Base-by-base conservation (phyloP, 129 eudicot species). In the Smallanthus sonchifolius region DNA sequence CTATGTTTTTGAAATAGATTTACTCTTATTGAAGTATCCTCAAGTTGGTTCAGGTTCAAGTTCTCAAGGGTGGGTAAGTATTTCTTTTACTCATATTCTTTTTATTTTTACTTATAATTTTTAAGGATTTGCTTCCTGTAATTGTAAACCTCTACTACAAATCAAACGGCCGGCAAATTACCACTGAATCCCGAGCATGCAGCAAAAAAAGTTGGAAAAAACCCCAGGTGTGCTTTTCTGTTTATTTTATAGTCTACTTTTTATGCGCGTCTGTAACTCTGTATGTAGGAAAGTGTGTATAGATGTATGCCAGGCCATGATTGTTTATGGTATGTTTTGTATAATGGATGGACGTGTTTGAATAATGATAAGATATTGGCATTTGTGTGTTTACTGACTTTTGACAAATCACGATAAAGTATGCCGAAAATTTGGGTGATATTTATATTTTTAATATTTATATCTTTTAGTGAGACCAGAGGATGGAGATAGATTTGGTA, bases 1-100 rank as follows among this genome's bases (percentile, higher is more conserved):
- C n/a, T n/a, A n/a, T n/a, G n/a, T n/a, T n/a, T n/a, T n/a, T n/a
- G n/a, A n/a, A n/a, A n/a, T n/a, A n/a, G n/a, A n/a, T n/a, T n/a
- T n/a, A n/a, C n/a, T n/a, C n/a, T n/a, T n/a, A n/a, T 74, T 90
- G 83, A 87, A 90, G 86, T 90, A 90, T 83, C 96, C 96, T 36
- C 94, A 90, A 76, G 75, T 84, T 68, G 87, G 91, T 59, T 85
- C 96, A 72, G 89, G 89, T 59, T 87, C 94, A 65, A 80, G 89
- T 80, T 85, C 91, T 45, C 82, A 86, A 87, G 77, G 83, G 71
- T 80, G 86, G 83, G 96, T 87, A 35, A 69, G 89, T 80, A 10
- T 80, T 79, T 59, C 13, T 77, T 72, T 49, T 42, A 59, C 10
- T 75, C 52, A 17, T 64, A 16, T 39, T 5, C 28, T 51, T 4